phyloP scores from a whole-genome alignment of 306 rosid genomes.

The Medicago ruthenica region DNA sequence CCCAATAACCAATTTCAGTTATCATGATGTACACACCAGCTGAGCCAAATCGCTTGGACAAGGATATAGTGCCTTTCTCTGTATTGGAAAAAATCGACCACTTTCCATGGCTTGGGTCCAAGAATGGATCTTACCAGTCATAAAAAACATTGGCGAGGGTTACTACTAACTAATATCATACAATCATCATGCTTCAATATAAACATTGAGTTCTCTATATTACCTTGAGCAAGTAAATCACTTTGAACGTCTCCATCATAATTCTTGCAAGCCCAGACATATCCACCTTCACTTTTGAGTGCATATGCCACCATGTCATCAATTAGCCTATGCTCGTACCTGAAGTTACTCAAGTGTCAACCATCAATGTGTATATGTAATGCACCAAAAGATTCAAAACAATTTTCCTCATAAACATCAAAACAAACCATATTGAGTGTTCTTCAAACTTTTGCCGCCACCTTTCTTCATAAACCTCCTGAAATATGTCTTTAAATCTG shows the following conservation, averaged over 20 bases:
- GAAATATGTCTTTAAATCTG: constrained; percentile 97
- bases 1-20: not conserved
- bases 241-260: constrained; percentile 98
- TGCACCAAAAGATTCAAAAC: constrained; percentile 16
- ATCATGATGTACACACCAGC: not conserved
- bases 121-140: constrained; percentile 12
- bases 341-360: constrained; percentile 48
- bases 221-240: constrained; percentile 99
- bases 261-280: constrained; percentile 99
- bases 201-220: constrained; percentile 20
- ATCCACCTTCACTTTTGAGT: constrained; percentile 95
- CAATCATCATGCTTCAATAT: constrained; percentile 25
- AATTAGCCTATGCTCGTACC: constrained; percentile 98
- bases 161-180: constrained; percentile 20
- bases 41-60: constrained; percentile 12
- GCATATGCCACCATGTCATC: constrained; percentile 99
- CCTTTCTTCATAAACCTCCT: constrained; percentile 84
- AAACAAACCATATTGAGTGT: constrained; percentile 82
- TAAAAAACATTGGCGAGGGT: not conserved
- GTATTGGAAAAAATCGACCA: not conserved
- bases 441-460: constrained; percentile 92
- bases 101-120: constrained; percentile 12
- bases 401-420: constrained; percentile 19
- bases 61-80: constrained; percentile 14
- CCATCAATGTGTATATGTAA: constrained; percentile 34